These are phyloP conservation scores for Tricholoma hemisulphureum DNA, from an alignment of 768 basidiomycete species.

Conservation along the genomic window DNA sequence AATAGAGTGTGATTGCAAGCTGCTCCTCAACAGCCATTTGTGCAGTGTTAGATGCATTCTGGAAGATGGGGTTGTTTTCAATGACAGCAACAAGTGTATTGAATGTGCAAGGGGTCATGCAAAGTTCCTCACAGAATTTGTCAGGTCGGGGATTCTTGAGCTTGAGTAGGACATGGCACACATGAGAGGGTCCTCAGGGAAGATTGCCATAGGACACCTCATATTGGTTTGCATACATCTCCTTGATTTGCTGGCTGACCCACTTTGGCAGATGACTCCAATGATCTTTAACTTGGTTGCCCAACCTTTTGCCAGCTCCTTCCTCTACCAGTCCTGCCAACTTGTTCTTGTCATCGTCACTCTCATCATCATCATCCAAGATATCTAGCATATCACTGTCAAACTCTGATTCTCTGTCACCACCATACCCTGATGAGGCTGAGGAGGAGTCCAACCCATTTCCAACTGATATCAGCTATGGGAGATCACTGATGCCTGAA, in stretches of 20 bases:
- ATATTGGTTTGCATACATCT: neutral
- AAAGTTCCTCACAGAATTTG: neutral
- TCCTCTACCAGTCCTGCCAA: neutral
- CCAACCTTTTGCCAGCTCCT: neutral
- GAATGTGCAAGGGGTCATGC: neutral
- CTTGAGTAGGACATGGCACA: neutral
- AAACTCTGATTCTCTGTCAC: neutral
- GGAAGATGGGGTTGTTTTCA: constrained; percentile 9
- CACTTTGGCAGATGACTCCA: neutral
- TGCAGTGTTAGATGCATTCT: constrained; percentile 13
- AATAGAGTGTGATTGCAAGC: constrained; percentile 11
- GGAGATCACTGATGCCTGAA: neutral
- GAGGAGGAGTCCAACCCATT: neutral
- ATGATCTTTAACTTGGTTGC: neutral
- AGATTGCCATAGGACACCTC: neutral
- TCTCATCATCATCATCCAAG: neutral
- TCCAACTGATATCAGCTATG: neutral
- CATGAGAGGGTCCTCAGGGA: neutral
- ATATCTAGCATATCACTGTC: neutral
- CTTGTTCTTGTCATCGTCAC: neutral
- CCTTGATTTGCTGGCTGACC: neutral
- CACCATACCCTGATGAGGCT: neutral
- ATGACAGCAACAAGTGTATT: neutral
- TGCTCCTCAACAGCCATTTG: constrained; percentile 17
- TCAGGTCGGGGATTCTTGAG: neutral